Percentiles rank a stretch among this genome's conserved stretches.
phyloP scores from a whole-genome alignment of 352 stramenopile genomes.

The Phytophthora sojae region DNA sequence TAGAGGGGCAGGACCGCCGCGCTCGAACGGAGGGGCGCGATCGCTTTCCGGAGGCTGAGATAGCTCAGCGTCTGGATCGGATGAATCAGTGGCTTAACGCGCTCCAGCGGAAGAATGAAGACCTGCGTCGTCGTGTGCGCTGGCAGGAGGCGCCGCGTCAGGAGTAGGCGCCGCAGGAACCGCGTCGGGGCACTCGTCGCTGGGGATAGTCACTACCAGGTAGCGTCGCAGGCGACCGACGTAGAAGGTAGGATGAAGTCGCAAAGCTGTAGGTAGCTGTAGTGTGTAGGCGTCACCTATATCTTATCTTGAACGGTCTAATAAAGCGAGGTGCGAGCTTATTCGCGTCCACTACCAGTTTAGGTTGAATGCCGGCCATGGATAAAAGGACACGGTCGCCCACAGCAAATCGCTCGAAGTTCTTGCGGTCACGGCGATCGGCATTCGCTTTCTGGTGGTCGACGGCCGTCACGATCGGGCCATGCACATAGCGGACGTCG shows the following conservation, averaged over 20 bases:
- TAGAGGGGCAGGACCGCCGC: neutral
- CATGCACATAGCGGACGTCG: neutral
- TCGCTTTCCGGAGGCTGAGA: neutral
- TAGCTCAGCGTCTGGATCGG: no score
- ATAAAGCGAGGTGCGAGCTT: slow-evolving; percentile 26
- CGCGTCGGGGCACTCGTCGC: neutral
- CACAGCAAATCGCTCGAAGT: neutral
- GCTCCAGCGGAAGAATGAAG: neutral
- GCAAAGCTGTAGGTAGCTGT: slow-evolving; percentile 19
- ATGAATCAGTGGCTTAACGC: no score
- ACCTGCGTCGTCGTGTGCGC: neutral
- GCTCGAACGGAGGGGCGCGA: neutral
- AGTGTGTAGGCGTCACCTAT: slow-evolving; percentile 27
- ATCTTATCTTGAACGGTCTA: neutral
- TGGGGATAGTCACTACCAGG: neutral
- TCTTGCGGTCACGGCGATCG: neutral
- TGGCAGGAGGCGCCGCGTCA: no score
- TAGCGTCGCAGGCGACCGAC: slow-evolving; percentile 20
- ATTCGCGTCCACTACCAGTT: slow-evolving; percentile 2
- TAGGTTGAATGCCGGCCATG: slow-evolving; percentile 13
- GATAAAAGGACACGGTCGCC: slow-evolving; percentile 30
- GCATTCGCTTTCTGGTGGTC: neutral
- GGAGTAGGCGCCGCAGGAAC: neutral
- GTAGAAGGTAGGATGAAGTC: slow-evolving; percentile 30
- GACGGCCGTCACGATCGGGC: neutral